These are phyloP conservation scores for Ophiocordyceps camponoti-saundersi DNA, from an alignment of 2,329 filamentous ascomycete genomes.

Conservation along the genomic window DNA sequence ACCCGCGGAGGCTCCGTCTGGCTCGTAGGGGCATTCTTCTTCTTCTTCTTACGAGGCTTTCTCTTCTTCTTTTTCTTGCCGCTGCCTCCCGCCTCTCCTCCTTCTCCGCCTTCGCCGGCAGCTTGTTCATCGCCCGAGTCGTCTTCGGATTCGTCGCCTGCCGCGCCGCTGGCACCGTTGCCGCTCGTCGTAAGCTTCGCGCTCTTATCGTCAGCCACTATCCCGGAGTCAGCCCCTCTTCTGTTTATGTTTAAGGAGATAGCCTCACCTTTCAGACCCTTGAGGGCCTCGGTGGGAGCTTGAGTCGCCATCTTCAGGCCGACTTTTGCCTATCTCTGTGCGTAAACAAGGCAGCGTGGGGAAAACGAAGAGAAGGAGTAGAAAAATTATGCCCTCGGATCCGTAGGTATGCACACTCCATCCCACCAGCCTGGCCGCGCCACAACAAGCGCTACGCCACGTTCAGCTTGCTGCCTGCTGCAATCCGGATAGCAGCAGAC, in stretches of 20 bases:
- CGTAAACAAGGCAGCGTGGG: too few species aligned
- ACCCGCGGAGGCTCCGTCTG: conserved; percentile 63
- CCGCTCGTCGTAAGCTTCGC: conserved; percentile 20
- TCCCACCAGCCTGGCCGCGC: too few species aligned
- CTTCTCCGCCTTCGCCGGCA: conserved; percentile 15
- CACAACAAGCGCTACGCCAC: too few species aligned
- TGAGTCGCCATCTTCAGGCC: conserved; percentile 22
- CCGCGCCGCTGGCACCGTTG: conserved; percentile 27
- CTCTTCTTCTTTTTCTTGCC: conserved; percentile 46
- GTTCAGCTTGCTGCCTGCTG: too few species aligned
- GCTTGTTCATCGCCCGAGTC: conserved; percentile 38
- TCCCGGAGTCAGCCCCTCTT: not conserved
- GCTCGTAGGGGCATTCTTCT: conserved; percentile 44
- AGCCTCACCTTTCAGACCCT: conserved; percentile 22
- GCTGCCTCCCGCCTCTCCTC: conserved; percentile 13
- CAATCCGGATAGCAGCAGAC: too few species aligned
- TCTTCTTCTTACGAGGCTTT: conserved; percentile 75
- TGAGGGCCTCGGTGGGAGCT: conserved; percentile 24
- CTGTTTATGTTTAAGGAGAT: too few species aligned
- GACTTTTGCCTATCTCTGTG: not conserved
- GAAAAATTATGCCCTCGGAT: not conserved
- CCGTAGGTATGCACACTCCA: too few species aligned
- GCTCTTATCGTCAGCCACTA: conserved; percentile 25
- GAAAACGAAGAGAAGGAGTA: not conserved
- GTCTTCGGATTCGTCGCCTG: conserved; percentile 5